Evolutionary conservation across 2,329 filamentous ascomycete genomes (phyloP), one percentile per base, ranked within the genome.

Genomic region (Sporothrix variecibatus): DNA sequence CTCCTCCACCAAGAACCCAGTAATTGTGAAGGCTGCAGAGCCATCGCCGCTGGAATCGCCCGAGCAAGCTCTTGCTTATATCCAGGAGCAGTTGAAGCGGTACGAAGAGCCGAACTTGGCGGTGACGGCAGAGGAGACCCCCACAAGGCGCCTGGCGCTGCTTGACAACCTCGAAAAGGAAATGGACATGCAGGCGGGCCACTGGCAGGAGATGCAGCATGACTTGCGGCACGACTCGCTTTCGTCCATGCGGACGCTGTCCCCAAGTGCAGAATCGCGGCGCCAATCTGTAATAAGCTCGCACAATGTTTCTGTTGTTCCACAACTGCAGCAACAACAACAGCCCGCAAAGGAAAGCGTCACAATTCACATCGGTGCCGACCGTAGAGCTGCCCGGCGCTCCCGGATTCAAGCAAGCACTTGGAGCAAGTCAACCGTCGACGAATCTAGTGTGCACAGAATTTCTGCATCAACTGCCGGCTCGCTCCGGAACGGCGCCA

Each of bases 91-190:
- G 77, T 82, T 90, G 26, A 82, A 81, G 74, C 85, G 84, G 51
- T 81, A 88, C 9, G 87, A 89, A 26, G 78, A 84, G 71, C 78
- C 83, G 4, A 81, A 80, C 43, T 20, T 72, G 34, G 72, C 60
- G 43, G 56, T 62, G 3, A 77, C 78, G 46, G 82, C 81, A 17
- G 80, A 80, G 0, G 82, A 82, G 72, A 85, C 81, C 75, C 81
- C 84, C 38, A 81, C 82, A 17, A 83, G 83, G 72, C 82, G 85
- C 38, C 81, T 87, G 74, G 84, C 83, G 46, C 83, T 91, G 2
- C 81, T 92, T 1, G 86, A 88, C 43, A 86, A 89, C 75, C 82
- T 92, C 1, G 90, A 92, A 78, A 83, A 82, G 75, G 90, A 92
- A 79, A 89, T 92, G 85, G 88, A 86, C 0, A 80, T 85, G 76